phyloP scores from a whole-genome alignment of 2,329 filamentous ascomycete genomes.

The Cadophora sp. region DNA sequence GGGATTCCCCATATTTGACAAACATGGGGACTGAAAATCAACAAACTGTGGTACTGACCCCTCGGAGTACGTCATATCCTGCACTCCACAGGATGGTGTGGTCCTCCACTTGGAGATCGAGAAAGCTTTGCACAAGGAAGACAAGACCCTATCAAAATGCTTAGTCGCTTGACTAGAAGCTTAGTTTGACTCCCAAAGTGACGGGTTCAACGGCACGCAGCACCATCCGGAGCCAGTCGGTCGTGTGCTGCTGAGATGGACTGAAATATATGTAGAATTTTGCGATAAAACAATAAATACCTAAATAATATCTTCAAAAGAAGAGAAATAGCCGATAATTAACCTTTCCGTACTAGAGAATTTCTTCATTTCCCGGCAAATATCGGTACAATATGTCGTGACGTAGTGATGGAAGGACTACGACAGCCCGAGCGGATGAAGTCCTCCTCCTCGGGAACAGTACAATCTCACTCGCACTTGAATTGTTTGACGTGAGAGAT shows the following conservation, averaged over 20 bases:
- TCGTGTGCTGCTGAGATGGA: conserved; percentile 10
- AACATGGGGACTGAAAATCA: background rate
- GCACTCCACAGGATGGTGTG: background rate
- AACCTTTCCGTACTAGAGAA: background rate
- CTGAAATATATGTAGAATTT: too few relatives aligned
- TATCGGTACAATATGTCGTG: background rate
- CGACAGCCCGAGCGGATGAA: background rate
- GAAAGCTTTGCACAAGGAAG: conserved; percentile 15
- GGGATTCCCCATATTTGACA: conserved; percentile 3
- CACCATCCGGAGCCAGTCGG: background rate
- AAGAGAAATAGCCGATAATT: background rate
- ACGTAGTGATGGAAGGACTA: background rate
- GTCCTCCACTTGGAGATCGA: conserved; percentile 11
- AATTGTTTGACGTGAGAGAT: conserved; percentile 13
- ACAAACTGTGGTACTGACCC: background rate
- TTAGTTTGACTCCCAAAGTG: conserved; percentile 19
- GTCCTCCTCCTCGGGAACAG: too few relatives aligned
- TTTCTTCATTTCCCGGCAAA: background rate
- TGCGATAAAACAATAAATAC: background rate
- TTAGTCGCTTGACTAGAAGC: conserved; percentile 26
- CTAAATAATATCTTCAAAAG: background rate
- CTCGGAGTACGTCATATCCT: conserved; percentile 25
- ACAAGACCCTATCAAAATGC: conserved; percentile 11
- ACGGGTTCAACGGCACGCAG: conserved; percentile 9
- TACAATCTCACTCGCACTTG: background rate